Evolutionary conservation across 1,284 basidiomycete genomes (phyloP).

Genomic region (Mycena sp.): DNA sequence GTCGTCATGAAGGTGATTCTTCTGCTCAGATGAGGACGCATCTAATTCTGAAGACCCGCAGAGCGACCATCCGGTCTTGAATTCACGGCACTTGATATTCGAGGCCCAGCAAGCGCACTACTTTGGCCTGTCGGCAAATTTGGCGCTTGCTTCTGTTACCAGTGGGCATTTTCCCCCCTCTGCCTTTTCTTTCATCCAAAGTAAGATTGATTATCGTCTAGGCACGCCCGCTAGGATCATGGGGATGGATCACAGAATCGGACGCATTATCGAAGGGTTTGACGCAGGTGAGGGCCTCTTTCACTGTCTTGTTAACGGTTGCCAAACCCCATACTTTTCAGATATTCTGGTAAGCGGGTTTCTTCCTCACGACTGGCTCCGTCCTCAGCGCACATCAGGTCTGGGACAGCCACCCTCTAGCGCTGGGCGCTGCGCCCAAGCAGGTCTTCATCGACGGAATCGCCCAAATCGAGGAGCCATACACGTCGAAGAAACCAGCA

Average conservation of each 20-base stretch:
- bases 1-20: constrained; percentile 71
- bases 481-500: constrained; percentile 54
- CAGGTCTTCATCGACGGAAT: constrained; percentile 81
- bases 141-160: constrained; percentile 80
- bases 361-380: too few species aligned
- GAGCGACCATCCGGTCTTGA: constrained; percentile 79
- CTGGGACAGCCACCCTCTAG: constrained; percentile 83
- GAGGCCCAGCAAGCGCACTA: constrained; percentile 91
- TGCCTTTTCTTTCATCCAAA: background rate
- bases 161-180: constrained; percentile 44
- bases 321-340: background rate
- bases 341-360: constrained; percentile 47
- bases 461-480: constrained; percentile 61
- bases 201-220: background rate
- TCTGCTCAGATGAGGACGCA: background rate
- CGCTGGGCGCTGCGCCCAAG: constrained; percentile 74
- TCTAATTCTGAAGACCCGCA: constrained; percentile 37
- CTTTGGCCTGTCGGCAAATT: constrained; percentile 67
- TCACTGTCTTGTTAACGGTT: background rate
- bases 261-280: constrained; percentile 59
- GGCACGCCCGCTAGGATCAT: constrained; percentile 76
- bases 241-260: constrained; percentile 86
- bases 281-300: constrained; percentile 50
- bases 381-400: constrained; percentile 35
- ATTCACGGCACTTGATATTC: constrained; percentile 82